A percentile compares a stretch with the other conserved stretches of the same genome.
phyloP scores from a whole-genome alignment of 495 filamentous ascomycete genomes.

The Bryoglossum gracile region DNA sequence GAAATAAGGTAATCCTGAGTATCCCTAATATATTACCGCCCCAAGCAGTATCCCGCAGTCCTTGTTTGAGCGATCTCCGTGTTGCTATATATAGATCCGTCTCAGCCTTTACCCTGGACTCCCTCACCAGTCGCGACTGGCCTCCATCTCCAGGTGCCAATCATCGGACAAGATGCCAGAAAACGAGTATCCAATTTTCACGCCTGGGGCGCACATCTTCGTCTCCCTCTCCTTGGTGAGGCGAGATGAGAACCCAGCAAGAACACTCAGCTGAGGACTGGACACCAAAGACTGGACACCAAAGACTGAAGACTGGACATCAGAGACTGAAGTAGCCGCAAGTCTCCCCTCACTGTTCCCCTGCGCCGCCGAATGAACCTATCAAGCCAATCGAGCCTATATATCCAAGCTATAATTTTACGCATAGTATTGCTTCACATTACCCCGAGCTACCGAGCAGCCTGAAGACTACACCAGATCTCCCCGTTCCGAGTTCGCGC shows the following conservation, averaged over 20 bases:
- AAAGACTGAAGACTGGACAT: too few relatives aligned
- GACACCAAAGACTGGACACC: too few relatives aligned
- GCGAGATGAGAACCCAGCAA: too few relatives aligned
- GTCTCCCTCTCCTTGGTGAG: conserved; percentile 2
- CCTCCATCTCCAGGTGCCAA: not conserved
- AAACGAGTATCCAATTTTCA: conserved; percentile 12
- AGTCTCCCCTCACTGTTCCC: too few relatives aligned
- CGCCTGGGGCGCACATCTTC: conserved; percentile 6
- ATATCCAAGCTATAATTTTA: not conserved
- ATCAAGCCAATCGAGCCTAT: conserved; percentile 9
- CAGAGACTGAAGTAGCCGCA: too few relatives aligned
- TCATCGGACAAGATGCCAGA: conserved; percentile 13
- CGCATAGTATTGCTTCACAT: not conserved
- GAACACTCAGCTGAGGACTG: too few relatives aligned
- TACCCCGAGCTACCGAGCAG: conserved; percentile 15
- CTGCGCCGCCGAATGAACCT: not conserved
- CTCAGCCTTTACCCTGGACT: not conserved
- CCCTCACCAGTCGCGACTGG: too few relatives aligned
- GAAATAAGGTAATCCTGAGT: too few relatives aligned
- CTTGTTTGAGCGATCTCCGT: too few relatives aligned
- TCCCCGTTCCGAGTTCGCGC: conserved; percentile 1
- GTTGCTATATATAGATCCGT: too few relatives aligned
- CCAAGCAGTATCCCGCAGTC: too few relatives aligned
- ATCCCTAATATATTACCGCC: too few relatives aligned
- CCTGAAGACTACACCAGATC: not conserved